A percentile compares a stretch with the other conserved stretches of the same genome.
These are phyloP conservation scores for Alternaria solani DNA, from an alignment of 2,329 filamentous ascomycete species.

Conservation along the genomic window DNA sequence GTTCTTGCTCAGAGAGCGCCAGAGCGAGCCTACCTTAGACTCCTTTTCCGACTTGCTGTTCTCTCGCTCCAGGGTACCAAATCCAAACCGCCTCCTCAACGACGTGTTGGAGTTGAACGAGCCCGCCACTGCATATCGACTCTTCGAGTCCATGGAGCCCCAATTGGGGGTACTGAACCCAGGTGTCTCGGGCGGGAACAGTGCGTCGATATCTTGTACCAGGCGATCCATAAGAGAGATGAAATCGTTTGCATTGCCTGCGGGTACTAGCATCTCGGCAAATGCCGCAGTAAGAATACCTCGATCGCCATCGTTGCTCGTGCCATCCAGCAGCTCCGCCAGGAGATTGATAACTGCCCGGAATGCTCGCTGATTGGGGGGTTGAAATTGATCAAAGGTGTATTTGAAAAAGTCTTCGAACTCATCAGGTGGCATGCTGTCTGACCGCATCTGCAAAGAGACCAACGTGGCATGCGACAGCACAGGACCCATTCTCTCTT, in stretches of 20 bases:
- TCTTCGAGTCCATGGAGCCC: slow-evolving; percentile 66
- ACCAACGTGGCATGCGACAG: slow-evolving; percentile 76
- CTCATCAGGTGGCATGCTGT: slow-evolving; percentile 73
- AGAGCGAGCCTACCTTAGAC: slow-evolving; percentile 78
- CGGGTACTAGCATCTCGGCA: slow-evolving; percentile 81
- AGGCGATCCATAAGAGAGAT: slow-evolving; percentile 88
- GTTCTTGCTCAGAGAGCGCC: slow-evolving; percentile 88
- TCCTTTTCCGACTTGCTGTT: slow-evolving; percentile 76
- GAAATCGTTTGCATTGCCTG: slow-evolving; percentile 79
- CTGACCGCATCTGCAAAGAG: slow-evolving; percentile 71
- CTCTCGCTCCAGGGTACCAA: slow-evolving; percentile 77
- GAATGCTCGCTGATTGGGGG: slow-evolving; percentile 76
- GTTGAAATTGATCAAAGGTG: slow-evolving; percentile 61
- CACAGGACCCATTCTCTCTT: slow-evolving; percentile 84
- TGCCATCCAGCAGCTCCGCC: slow-evolving; percentile 86
- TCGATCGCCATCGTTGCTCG: slow-evolving; percentile 87
- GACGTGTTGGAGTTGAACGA: slow-evolving; percentile 90
- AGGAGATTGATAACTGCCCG: slow-evolving; percentile 84
- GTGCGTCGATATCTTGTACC: slow-evolving; percentile 85
- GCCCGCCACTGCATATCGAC: slow-evolving; percentile 70
- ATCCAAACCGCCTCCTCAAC: slow-evolving; percentile 82
- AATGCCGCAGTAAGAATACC: slow-evolving; percentile 89
- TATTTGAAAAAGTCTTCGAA: slow-evolving; percentile 68
- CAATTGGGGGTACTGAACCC: slow-evolving; percentile 58
- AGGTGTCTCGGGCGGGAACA: slow-evolving; percentile 75